These are phyloP conservation scores for Zelonia costaricensis DNA, from an alignment of 208 protist species.

Conservation along the genomic window DNA sequence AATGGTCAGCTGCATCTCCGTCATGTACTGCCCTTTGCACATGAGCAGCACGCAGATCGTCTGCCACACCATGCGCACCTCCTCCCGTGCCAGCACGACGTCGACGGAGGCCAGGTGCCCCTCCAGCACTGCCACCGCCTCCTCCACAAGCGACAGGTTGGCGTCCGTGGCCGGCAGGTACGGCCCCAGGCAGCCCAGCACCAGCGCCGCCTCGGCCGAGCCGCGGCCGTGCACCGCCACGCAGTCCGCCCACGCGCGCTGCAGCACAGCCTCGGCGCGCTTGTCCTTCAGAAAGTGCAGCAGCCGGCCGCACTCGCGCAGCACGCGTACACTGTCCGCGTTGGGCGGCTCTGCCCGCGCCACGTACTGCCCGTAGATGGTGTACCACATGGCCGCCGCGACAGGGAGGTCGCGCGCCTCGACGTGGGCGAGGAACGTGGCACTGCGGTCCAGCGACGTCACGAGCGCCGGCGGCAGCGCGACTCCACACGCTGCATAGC, in stretches of 20 bases:
- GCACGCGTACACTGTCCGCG: slow-evolving; percentile 53
- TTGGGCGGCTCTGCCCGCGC: slow-evolving; percentile 2
- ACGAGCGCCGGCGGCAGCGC: slow-evolving; percentile 41
- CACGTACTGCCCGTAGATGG: slow-evolving; percentile 22
- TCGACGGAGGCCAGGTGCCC: slow-evolving; percentile 51
- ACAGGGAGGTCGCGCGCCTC: slow-evolving; percentile 56
- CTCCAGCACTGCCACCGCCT: slow-evolving; percentile 42
- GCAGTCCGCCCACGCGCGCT: slow-evolving; percentile 38
- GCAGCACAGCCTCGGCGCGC: slow-evolving; percentile 53
- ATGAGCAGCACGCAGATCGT: slow-evolving; percentile 77
- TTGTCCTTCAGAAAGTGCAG: slow-evolving; percentile 72
- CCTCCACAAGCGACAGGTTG: slow-evolving; percentile 28
- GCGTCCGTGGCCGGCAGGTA: slow-evolving; percentile 50
- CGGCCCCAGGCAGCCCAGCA: slow-evolving; percentile 70
- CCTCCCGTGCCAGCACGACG: slow-evolving; percentile 62
- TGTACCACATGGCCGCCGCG: slow-evolving; percentile 72
- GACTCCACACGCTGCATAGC: slow-evolving; percentile 21
- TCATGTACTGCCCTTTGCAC: slow-evolving; percentile 69
- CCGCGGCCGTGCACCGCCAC: slow-evolving; percentile 46
- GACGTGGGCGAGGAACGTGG: slow-evolving; percentile 64
- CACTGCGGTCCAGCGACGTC: slow-evolving; percentile 62
- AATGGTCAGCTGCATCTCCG: slow-evolving; percentile 48
- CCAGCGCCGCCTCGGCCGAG: slow-evolving; percentile 61
- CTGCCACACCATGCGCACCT: slow-evolving; percentile 76
- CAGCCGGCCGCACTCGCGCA: slow-evolving; percentile 71